Conservation (phyloP, 306 rosid species). For the Leucaena leucocephala region DNA sequence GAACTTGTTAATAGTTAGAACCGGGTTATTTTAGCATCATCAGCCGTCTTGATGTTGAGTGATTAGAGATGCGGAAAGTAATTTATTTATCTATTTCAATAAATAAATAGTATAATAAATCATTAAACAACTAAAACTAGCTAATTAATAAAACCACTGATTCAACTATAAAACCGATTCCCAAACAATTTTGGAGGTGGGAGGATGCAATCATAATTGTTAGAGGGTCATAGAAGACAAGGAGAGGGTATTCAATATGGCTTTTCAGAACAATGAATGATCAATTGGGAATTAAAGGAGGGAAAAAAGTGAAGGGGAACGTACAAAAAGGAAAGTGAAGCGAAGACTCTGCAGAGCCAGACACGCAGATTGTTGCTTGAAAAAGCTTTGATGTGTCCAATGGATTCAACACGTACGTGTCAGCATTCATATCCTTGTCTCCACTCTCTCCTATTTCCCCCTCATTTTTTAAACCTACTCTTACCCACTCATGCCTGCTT, state of each 20-base stretch:
- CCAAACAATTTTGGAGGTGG: not conserved
- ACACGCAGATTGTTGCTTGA: conserved; percentile 15
- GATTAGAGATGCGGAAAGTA: not conserved
- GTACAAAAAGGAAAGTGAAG: not conserved
- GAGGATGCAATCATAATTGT: not conserved
- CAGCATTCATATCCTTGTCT: conserved; percentile 39
- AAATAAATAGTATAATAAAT: not conserved
- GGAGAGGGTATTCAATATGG: not conserved
- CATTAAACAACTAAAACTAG: not conserved
- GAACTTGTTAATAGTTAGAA: no score
- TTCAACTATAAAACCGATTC: not conserved
- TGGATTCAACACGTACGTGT: conserved; percentile 50
- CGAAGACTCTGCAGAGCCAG: conserved; percentile 12
- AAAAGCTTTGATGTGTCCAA: conserved; percentile 55
- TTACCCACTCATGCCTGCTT: not conserved
- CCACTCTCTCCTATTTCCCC: conserved; percentile 30
- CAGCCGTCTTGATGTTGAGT: no score
- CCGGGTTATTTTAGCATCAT: no score
- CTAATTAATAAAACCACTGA: not conserved
- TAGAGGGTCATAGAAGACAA: not conserved
- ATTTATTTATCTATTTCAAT: no score
- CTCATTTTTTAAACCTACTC: conserved; percentile 1
- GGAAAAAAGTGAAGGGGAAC: not conserved
- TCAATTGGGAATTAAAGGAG: not conserved
- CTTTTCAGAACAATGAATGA: not conserved